Evolutionary conservation across 2,329 filamentous ascomycete genomes (phyloP), one percentile per base, ranked within the genome.

Genomic region (Phaeosphaeria sp.): DNA sequence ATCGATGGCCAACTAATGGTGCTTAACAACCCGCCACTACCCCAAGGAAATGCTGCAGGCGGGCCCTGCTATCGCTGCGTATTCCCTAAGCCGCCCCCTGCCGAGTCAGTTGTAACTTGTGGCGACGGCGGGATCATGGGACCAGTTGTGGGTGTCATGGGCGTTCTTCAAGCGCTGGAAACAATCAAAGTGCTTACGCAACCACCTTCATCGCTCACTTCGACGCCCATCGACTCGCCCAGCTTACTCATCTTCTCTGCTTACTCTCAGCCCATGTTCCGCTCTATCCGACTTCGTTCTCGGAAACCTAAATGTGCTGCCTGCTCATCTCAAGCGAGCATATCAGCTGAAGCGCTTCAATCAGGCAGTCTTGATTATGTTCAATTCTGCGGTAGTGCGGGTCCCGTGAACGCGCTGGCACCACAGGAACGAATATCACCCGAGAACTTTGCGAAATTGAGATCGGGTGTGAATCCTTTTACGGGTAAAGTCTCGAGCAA

Each of bases 41-140:
- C 86, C 2, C 81, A 84, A 9, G 89, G 88, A 1, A 78, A 86
- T 50, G 53, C 73, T 2, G 71, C 79, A 0, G 89, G 90, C 33
- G 91, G 93, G 0, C 93, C 94, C 0, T 99, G 95, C 77, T 99
- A 99, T 77, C 86, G 95, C 43, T 99, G 95, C 72, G 86, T 98
- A 13, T 99, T 97, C 67, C 93, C 93, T 0, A 89, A 85, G 39
- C 93, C 95, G 0, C 93, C 95, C 0, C 93, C 94, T 0, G 86
- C 91, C 0, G 91, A 91, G 43, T 92, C 87, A 55, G 89, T 97
- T 0, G 83, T 92, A 1, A 92, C 89, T 58, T 99, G 95, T 71
- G 92, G 93, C 42, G 95, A 99, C 74, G 94, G 93, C 9, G 95
- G 95, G 0, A 93, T 99, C 8, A 71, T 99, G 1, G 95, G 95